These are phyloP conservation scores for Aureobasidium sp. DNA, from an alignment of 2,329 filamentous ascomycete species.

Conservation along the genomic window DNA sequence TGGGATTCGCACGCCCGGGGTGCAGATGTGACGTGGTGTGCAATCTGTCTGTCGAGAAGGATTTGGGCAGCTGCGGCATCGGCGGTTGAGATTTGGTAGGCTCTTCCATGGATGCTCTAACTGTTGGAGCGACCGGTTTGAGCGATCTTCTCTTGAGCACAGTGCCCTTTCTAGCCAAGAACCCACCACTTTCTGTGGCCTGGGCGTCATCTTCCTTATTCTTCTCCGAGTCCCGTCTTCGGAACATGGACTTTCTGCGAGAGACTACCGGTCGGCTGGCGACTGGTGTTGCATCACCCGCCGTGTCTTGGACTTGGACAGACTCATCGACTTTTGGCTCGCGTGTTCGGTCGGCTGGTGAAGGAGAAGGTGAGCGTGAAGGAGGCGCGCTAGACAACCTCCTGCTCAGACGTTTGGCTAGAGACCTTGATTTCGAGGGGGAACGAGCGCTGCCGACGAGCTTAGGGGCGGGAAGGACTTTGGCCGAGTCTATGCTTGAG, in stretches of 20 bases:
- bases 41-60: conserved; percentile 43
- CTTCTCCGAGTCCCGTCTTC: conserved; percentile 8
- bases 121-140: conserved; percentile 1
- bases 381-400: conserved; percentile 15
- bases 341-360: conserved; percentile 8
- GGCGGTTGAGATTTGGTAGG: conserved; percentile 24
- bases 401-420: conserved; percentile 15
- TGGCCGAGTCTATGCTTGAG: conserved; percentile 13
- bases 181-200: neutral
- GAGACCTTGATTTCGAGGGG: conserved; percentile 2
- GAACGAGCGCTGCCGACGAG: neutral
- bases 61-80: conserved; percentile 39
- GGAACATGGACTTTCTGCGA: conserved; percentile 5
- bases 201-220: neutral
- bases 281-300: neutral
- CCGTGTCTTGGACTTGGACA: neutral
- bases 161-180: conserved; percentile 19
- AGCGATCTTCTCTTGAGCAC: conserved; percentile 19
- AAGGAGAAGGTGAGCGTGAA: conserved; percentile 17
- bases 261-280: neutral
- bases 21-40: conserved; percentile 31
- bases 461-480: conserved; percentile 5
- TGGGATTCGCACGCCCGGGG: conserved; percentile 34
- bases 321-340: neutral
- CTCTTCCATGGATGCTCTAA: conserved; percentile 12